Conservation (phyloP, 2,329 filamentous ascomycete genomes). For the Periconia sp. region DNA sequence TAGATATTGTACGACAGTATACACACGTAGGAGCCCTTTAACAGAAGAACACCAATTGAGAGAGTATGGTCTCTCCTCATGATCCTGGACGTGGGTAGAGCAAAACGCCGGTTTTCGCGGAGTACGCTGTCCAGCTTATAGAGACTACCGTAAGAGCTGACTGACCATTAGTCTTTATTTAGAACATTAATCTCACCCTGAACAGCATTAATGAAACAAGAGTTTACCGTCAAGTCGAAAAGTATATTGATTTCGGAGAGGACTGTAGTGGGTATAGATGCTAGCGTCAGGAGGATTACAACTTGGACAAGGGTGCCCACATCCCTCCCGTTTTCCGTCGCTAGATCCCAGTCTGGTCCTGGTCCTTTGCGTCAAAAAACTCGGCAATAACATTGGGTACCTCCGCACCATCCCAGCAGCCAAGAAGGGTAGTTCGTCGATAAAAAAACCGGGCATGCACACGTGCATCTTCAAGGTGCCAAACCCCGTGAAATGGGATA, state of each 20-base stretch:
- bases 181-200: constrained; percentile 6
- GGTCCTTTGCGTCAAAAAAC: neutral
- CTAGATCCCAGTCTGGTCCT: constrained; percentile 1
- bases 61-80: constrained; percentile 7
- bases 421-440: constrained; percentile 6
- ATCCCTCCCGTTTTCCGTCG: constrained; percentile 2
- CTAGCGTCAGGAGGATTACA: constrained; percentile 12
- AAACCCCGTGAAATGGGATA: constrained; percentile 9
- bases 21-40: constrained; percentile 7
- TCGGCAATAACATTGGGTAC: neutral
- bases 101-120: constrained; percentile 12
- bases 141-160: constrained; percentile 3
- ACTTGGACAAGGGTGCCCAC: constrained; percentile 1
- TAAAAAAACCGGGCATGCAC: constrained; percentile 11
- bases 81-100: constrained; percentile 7
- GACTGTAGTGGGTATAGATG: constrained; percentile 12
- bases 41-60: constrained; percentile 7
- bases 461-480: constrained; percentile 8
- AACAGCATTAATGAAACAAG: constrained; percentile 2
- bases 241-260: constrained; percentile 5
- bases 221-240: constrained; percentile 8
- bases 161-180: neutral
- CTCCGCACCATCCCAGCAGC: constrained; percentile 6
- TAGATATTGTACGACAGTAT: constrained; percentile 10
- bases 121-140: constrained; percentile 12